Base-by-base conservation (phyloP, 768 basidiomycete species). In the Leucocoprinus leucothites region DNA sequence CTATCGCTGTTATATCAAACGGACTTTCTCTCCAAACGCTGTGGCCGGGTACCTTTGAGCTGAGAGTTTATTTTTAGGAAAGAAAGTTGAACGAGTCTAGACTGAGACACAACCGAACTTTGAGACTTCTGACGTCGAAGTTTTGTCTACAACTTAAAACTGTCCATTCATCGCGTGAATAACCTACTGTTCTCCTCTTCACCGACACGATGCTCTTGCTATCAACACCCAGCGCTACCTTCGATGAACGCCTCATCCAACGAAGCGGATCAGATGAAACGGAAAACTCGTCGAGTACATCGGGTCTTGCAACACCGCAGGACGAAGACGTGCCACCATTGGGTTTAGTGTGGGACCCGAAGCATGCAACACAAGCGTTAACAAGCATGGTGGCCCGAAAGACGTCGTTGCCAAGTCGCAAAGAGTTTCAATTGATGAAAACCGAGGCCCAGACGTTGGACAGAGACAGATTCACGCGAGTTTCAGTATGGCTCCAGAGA, bases 201-300 rank as follows among this genome's bases (percentile, higher is more conserved):
- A 16, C 25, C 35, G 41, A 25, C 18, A 35, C 3, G 35, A 26
- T 26, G 43, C 21, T 35, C 22, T 18, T 47, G 45, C 24, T 38
- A 19, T 31, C 24, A 7, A 19, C 19, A 9, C 44, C 53, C 14
- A 54, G 53, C 16, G 38, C 53, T 22, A 47, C 45, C 3, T 48
- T 54, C 26, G 45, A 54, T 35, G 53, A 54, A 47, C 45, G 45
- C 35, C 53, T 54, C 36, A 46, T 54, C 21, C 53, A 47, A 40
- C 35, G 53, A 18, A 47, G 53, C 36, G 45, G 53, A 3, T 54
- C 53, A 38, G 53, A 45, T 7, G 53, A 54, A 16, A 54, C 46
- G 3, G 53, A 54, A 14, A 40, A 40, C 31, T 40, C 53, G 34
- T 47, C 36, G n/a, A 41, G 24, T 26, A 26, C 5, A 26, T 54